Percentiles rank a stretch among this genome's conserved stretches.
phyloP scores from a whole-genome alignment of 2,329 filamentous ascomycete species.

The Scedosporium boydii region DNA sequence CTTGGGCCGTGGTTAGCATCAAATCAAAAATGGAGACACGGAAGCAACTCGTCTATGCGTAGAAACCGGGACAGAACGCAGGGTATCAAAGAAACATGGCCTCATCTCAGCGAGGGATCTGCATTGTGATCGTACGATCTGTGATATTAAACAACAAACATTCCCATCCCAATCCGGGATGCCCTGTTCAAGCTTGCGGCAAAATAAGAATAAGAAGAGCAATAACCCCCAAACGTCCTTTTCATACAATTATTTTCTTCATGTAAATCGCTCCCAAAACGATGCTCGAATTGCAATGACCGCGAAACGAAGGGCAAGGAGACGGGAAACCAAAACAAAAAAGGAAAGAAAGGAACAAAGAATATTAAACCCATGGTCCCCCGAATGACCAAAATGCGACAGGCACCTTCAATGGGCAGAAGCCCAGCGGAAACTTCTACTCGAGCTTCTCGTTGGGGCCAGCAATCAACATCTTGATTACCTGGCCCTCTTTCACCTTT shows the following conservation, averaged over 20 bases:
- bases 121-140: background rate
- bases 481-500: conserved; percentile 76
- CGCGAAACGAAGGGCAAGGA: conserved; percentile 5
- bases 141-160: background rate
- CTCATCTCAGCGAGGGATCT: background rate
- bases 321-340: background rate
- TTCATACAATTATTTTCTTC: background rate
- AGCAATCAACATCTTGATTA: conserved; percentile 60
- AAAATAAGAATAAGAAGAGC: background rate
- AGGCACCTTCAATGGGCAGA: background rate
- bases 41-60: background rate
- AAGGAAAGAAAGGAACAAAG: background rate
- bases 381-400: no score
- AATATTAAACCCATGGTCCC: background rate
- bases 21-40: background rate
- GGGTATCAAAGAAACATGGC: background rate
- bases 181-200: background rate
- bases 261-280: background rate
- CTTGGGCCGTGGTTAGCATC: no score
- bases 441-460: conserved; percentile 50
- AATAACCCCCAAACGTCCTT: background rate
- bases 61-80: background rate
- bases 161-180: background rate
- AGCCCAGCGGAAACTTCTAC: background rate
- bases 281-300: background rate